A percentile compares a stretch with the other conserved stretches of the same genome.
phyloP scores from a whole-genome alignment of 371 early-diverging fungal genomes.

The Mucor circinelloides region DNA sequence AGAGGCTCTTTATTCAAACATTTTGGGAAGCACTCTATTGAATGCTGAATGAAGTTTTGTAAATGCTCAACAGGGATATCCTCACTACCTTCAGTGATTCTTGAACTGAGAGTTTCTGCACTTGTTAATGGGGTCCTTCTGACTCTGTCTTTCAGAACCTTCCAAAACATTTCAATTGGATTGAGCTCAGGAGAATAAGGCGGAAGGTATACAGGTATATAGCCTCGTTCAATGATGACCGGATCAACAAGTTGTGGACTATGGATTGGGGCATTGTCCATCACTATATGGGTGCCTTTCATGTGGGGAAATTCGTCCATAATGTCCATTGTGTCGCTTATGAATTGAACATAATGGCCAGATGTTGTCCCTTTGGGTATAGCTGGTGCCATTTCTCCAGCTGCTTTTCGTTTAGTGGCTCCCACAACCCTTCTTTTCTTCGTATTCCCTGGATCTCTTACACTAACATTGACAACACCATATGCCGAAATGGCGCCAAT shows the following conservation, averaged over 20 bases:
- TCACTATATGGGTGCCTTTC: conserved; percentile 10
- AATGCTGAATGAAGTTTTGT: conserved; percentile 18
- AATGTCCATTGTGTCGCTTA: conserved; percentile 20
- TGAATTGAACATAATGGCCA: conserved; percentile 14
- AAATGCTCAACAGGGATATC: conserved; percentile 14
- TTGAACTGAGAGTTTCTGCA: neutral
- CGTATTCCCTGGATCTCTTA: conserved; percentile 12
- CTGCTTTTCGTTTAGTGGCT: conserved; percentile 7
- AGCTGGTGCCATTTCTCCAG: conserved; percentile 9
- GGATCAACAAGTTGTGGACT: conserved; percentile 6
- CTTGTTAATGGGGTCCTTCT: conserved; percentile 1
- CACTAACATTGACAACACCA: no score
- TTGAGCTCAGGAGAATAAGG: conserved; percentile 20
- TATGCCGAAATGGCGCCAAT: conserved; percentile 14
- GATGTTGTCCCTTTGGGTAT: conserved; percentile 12
- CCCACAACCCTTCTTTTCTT: conserved; percentile 9
- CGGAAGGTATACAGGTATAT: conserved; percentile 19
- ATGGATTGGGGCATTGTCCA: no score
- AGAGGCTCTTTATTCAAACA: conserved; percentile 15
- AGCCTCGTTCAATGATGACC: conserved; percentile 16
- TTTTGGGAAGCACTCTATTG: conserved; percentile 9
- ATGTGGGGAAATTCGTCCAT: conserved; percentile 19
- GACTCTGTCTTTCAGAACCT: conserved; percentile 16
- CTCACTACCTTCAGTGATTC: conserved; percentile 16
- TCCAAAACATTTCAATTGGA: conserved; percentile 17